Evolutionary conservation across 371 early-diverging fungal species (phyloP), one percentile per base, ranked within the genome.

Genomic region (Batkoa obscura): DNA sequence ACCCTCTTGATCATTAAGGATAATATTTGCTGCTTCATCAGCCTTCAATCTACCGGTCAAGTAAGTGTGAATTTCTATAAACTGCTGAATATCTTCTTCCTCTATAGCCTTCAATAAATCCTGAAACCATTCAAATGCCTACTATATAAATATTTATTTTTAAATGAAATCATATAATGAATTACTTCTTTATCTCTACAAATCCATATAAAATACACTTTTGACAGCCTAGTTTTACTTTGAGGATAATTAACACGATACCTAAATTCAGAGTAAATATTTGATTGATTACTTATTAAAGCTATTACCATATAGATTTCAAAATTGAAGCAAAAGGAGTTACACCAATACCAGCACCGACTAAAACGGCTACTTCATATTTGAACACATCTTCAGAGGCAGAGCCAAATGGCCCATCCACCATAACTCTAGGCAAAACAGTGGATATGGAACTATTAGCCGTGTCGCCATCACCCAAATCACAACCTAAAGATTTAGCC

Each of bases 381-480:
- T 85, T 78, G 60, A 84, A 87, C 59, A 83, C 86, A 64, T 90
- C 88, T 64, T 90, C 89, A 2, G 80, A 77, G 1, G 89, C 86
- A 23, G 83, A 74, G 10, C 90, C 90, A 65, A 84, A 90, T 5
- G 88, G 88, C 17, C 90, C 90, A 63, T 90, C 90, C 41, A 90
- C 67, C 80, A 81, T 73, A 59, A 89, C 71, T 23, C 69, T 63
- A 8, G 89, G 81, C 30, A 75, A 42, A 2, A 66, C 60, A 0
- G 62, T 42, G 59, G 46, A 45, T 31, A 54, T 36, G 6, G 4
- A n/a, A 13, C 17, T 41, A 13, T 32, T 34, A 4, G 5, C 43
- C 52, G 67, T 69, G 39, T 69, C 68, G 42, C 62, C 58, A 35
- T 67, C 68, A 33, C 75, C 72, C 53, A 72, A 72, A 48, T 79